Percentiles rank a stretch among this genome's conserved stretches.
Evolutionary conservation across 805 yeast species (phyloP).

Genomic region (Saccharomycopsis microspora): DNA sequence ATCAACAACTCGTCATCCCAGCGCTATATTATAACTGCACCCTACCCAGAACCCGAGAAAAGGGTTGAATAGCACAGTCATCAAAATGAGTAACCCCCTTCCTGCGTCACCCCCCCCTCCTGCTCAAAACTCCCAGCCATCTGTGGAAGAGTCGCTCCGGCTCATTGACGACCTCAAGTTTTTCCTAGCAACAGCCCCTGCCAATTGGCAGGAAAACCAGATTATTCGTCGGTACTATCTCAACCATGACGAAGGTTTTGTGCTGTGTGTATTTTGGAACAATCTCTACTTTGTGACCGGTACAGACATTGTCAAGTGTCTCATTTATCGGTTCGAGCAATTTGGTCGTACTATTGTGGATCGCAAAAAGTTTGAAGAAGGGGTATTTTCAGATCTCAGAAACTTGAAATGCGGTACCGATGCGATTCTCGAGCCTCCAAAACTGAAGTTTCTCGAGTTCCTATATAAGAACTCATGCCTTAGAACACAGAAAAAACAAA

Average conservation of each 20-base stretch:
- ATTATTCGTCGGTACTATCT: conserved; percentile 76
- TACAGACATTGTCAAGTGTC: conserved; percentile 89
- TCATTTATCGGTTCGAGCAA: conserved; percentile 77
- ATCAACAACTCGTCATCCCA: no score
- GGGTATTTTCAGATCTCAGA: conserved; percentile 84
- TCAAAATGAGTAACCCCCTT: no score
- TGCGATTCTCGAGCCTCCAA: conserved; percentile 80
- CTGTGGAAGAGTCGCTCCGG: conserved; percentile 41
- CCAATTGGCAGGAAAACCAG: conserved; percentile 84
- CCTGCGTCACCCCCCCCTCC: no score
- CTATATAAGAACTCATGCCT: conserved; percentile 78
- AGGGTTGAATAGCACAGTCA: no score
- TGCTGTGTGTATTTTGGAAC: conserved; percentile 90
- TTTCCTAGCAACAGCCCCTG: conserved; percentile 89
- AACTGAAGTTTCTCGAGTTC: conserved; percentile 74
- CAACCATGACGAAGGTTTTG: conserved; percentile 83
- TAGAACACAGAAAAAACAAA: conserved; percentile 92
- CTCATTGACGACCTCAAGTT: conserved; percentile 70
- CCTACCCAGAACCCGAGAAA: no score
- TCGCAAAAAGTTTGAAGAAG: conserved; percentile 93
- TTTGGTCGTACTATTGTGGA: conserved; percentile 81
- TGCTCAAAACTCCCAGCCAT: neutral
- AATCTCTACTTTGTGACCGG: conserved; percentile 86
- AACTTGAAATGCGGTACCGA: conserved; percentile 76
- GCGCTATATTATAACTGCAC: no score